Percentiles rank a stretch among this genome's conserved stretches.
phyloP scores from a whole-genome alignment of 2,329 filamentous ascomycete species.

The Claviceps spartinae region DNA sequence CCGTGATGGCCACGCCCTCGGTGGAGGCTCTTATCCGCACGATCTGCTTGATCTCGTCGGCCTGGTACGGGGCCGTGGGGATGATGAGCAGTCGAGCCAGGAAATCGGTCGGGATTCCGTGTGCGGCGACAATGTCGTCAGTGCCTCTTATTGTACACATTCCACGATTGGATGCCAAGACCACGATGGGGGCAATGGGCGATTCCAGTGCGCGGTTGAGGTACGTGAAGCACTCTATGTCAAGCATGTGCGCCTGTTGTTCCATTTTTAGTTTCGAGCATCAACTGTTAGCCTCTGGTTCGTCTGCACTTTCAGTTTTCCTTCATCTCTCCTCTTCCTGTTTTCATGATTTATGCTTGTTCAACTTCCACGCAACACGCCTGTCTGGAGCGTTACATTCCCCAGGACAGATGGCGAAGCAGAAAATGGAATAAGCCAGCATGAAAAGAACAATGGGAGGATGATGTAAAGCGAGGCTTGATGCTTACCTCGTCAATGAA shows the following conservation, averaged over 20 bases:
- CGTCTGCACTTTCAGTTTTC: background rate
- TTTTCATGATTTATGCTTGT: background rate
- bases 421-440: conserved; percentile 1
- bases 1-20: conserved; percentile 66
- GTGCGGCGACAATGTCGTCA: conserved; percentile 67
- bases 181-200: conserved; percentile 87
- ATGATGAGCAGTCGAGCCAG: conserved; percentile 89
- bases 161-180: conserved; percentile 92
- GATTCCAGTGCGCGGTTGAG: conserved; percentile 96
- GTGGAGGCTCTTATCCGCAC: conserved; percentile 72
- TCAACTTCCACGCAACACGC: background rate
- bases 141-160: conserved; percentile 86
- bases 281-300: conserved; percentile 1
- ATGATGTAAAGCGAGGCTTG: no score
- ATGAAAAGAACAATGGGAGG: background rate
- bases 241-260: conserved; percentile 88
- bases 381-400: no score
- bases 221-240: conserved; percentile 98
- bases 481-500: conserved; percentile 86
- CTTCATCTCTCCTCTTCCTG: background rate
- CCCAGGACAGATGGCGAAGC: background rate
- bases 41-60: conserved; percentile 85
- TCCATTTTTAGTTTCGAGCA: background rate
- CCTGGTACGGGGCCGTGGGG: conserved; percentile 79
- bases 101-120: conserved; percentile 90